A percentile compares a stretch with the other conserved stretches of the same genome.
Evolutionary conservation across 139 green algal genomes (phyloP).

Genomic region (Zygnema circumcarinatum): DNA sequence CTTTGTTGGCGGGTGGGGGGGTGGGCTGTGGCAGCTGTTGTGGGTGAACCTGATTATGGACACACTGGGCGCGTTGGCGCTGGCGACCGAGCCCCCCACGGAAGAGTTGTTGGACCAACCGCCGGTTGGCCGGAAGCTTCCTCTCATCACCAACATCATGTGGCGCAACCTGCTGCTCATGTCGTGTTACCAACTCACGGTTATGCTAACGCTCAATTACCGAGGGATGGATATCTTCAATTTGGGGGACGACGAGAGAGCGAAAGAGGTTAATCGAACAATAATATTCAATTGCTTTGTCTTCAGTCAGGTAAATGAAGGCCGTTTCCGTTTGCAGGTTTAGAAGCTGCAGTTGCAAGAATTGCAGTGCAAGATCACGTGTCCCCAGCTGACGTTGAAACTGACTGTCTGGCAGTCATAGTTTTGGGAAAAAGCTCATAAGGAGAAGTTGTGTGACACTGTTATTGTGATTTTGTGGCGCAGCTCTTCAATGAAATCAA

Average conservation of each 20-base stretch:
- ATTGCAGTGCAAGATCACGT: no score
- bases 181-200: slow-evolving; percentile 83
- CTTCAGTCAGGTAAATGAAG: slow-evolving; percentile 66
- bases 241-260: slow-evolving; percentile 26
- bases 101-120: slow-evolving; percentile 79
- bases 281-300: slow-evolving; percentile 98
- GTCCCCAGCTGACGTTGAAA: no score
- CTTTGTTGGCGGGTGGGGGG: no score
- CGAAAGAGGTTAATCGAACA: slow-evolving; percentile 64
- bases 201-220: slow-evolving; percentile 80
- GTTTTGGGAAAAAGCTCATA: no score
- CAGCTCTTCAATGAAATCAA: slow-evolving; percentile 58
- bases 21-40: slow-evolving; percentile 85
- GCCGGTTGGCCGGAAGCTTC: slow-evolving; percentile 81
- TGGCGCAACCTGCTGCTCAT: slow-evolving; percentile 88
- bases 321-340: no score
- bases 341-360: no score
- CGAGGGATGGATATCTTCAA: not conserved
- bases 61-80: slow-evolving; percentile 82
- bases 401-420: no score
- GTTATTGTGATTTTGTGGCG: not conserved
- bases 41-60: slow-evolving; percentile 99
- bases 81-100: slow-evolving; percentile 90
- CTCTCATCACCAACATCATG: slow-evolving; percentile 90
- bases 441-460: no score